A percentile compares a stretch with the other conserved stretches of the same genome.
Evolutionary conservation across 768 basidiomycete species (phyloP).

Genomic region (Dioszegia crocea): DNA sequence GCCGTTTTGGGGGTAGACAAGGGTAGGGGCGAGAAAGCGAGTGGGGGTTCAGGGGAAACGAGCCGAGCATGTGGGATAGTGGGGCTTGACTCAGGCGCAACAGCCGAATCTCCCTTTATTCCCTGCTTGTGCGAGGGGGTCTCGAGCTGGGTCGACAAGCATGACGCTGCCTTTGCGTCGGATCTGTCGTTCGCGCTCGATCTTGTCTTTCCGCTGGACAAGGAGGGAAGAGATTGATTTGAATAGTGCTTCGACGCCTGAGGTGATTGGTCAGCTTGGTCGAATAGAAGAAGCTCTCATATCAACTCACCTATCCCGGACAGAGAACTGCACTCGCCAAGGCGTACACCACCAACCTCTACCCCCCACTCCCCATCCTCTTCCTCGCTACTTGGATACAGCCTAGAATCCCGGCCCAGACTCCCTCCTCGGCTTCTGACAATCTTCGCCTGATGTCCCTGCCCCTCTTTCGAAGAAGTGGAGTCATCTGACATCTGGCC

Average conservation of each 20-base stretch:
- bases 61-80: too few relatives aligned
- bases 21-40: too few relatives aligned
- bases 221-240: slow-evolving; percentile 34
- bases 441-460: not conserved
- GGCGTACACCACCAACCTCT: slow-evolving; percentile 33
- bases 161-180: slow-evolving; percentile 38
- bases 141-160: slow-evolving; percentile 30
- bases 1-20: too few relatives aligned
- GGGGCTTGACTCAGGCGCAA: not conserved
- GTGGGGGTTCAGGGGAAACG: too few relatives aligned
- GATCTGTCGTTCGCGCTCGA: slow-evolving; percentile 34
- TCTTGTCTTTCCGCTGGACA: slow-evolving; percentile 36
- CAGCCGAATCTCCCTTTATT: slow-evolving; percentile 4
- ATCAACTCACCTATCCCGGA: slow-evolving; percentile 37
- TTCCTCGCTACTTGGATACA: slow-evolving; percentile 20
- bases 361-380: slow-evolving; percentile 33
- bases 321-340: slow-evolving; percentile 41
- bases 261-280: not conserved
- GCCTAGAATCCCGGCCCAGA: slow-evolving; percentile 31
- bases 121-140: not conserved
- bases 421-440: slow-evolving; percentile 30
- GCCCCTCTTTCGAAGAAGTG: not conserved
- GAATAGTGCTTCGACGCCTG: slow-evolving; percentile 43
- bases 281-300: not conserved
- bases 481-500: slow-evolving; percentile 4